These are phyloP conservation scores for Edaphochlamys debaryana DNA, from an alignment of 139 green algal species.

Conservation along the genomic window DNA sequence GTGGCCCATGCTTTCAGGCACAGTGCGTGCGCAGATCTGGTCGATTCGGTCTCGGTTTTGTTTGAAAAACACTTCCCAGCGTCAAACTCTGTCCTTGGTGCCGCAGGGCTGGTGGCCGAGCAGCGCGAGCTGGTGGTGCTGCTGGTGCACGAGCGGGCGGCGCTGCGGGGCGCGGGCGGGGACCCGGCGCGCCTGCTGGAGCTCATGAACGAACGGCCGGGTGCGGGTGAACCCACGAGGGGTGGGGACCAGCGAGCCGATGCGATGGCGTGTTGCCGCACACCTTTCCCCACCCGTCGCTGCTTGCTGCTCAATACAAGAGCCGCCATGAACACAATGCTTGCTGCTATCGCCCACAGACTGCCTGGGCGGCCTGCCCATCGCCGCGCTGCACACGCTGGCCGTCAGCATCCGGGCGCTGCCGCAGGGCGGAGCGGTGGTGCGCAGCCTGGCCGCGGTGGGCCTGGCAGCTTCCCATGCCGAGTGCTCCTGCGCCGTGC, in stretches of 20 bases:
- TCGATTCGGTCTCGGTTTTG: no score
- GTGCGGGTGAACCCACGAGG: background rate
- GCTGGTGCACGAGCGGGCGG: slow-evolving; percentile 55
- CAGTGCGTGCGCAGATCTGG: no score
- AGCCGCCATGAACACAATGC: no score
- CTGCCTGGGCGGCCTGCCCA: background rate
- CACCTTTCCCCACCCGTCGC: no score
- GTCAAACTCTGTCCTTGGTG: no score
- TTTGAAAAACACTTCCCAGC: no score
- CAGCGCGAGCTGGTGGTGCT: slow-evolving; percentile 49
- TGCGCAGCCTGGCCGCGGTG: slow-evolving; percentile 16
- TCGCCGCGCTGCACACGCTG: slow-evolving; percentile 18
- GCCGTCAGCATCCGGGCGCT: slow-evolving; percentile 20
- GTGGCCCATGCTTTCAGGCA: no score
- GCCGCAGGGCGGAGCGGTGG: background rate
- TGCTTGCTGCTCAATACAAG: no score
- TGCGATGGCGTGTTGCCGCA: no score
- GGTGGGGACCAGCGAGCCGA: no score
- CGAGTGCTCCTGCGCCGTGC: slow-evolving; percentile 41
- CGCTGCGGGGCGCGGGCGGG: slow-evolving; percentile 40
- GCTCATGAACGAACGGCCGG: slow-evolving; percentile 41
- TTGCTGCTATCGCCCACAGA: no score
- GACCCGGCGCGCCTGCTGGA: slow-evolving; percentile 20
- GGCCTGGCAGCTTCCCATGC: slow-evolving; percentile 21
- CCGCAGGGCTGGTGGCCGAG: slow-evolving; percentile 42